Evolutionary conservation across 1,139 yeast genomes (phyloP).

Genomic region (Yamadazyma atlantica): DNA sequence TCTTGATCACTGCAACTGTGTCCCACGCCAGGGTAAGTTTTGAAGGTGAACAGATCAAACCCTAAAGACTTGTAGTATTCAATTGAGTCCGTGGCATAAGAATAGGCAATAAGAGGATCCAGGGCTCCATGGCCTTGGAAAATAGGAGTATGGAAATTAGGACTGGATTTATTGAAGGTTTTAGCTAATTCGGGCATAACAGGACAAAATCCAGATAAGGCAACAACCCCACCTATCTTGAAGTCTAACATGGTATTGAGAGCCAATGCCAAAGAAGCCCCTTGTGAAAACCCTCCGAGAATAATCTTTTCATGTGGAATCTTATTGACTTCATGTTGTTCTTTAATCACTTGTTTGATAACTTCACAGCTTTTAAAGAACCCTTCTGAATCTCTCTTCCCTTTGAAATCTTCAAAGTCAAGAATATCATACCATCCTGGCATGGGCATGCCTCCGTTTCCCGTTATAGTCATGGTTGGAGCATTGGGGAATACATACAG

Average conservation of each 20-base stretch:
- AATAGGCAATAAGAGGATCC: constrained; percentile 64
- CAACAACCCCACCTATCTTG: constrained; percentile 76
- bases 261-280: constrained; percentile 79
- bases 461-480: constrained; percentile 67
- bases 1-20: constrained; percentile 74
- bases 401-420: constrained; percentile 49
- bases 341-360: constrained; percentile 55
- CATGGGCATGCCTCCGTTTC: constrained; percentile 65
- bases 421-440: constrained; percentile 89
- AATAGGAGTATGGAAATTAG: constrained; percentile 67
- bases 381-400: constrained; percentile 63
- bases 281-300: constrained; percentile 94
- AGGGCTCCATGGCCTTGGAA: constrained; percentile 86
- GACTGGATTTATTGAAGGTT: constrained; percentile 18
- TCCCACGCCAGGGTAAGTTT: constrained; percentile 59
- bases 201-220: constrained; percentile 79
- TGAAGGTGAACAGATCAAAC: constrained; percentile 53
- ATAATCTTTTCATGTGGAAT: constrained; percentile 71
- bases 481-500: constrained; percentile 90
- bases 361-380: constrained; percentile 55
- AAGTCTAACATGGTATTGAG: constrained; percentile 42
- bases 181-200: constrained; percentile 41
- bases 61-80: constrained; percentile 52
- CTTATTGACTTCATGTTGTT: constrained; percentile 58
- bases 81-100: constrained; percentile 48